Evolutionary conservation across 2,329 filamentous ascomycete species (phyloP).

Genomic region (Hortaea werneckii): DNA sequence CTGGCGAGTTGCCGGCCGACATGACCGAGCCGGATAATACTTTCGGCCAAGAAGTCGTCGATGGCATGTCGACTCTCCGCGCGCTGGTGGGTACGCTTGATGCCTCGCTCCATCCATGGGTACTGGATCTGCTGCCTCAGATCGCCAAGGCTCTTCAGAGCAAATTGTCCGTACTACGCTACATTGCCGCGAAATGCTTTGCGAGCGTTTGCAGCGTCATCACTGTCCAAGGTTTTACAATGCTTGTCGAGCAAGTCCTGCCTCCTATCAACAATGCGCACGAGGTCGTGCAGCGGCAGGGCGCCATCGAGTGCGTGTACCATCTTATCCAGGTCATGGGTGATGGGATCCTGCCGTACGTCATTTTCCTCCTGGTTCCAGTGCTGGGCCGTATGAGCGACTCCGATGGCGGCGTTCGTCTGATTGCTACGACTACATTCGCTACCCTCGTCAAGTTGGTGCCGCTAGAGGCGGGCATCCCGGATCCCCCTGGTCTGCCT

Average conservation of each 20-base stretch:
- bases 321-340: constrained; percentile 98
- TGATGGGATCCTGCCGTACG: constrained; percentile 87
- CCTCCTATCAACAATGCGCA: constrained; percentile 85
- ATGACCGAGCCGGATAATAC: constrained; percentile 63
- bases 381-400: constrained; percentile 97
- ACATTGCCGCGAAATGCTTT: constrained; percentile 94
- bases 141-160: constrained; percentile 83
- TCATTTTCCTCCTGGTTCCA: constrained; percentile 96
- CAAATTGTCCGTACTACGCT: constrained; percentile 81
- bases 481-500: constrained; percentile 87
- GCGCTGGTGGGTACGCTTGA: constrained; percentile 89
- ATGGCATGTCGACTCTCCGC: constrained; percentile 84
- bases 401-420: constrained; percentile 86
- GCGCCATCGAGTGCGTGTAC: constrained; percentile 89
- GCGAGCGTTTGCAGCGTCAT: constrained; percentile 97
- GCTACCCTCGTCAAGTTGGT: constrained; percentile 95
- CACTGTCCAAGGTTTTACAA: constrained; percentile 88
- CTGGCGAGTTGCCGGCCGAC: constrained; percentile 55
- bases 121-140: constrained; percentile 72
- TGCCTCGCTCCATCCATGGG: constrained; percentile 61
- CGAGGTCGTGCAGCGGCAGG: constrained; percentile 81
- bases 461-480: constrained; percentile 91
- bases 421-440: constrained; percentile 93
- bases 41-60: constrained; percentile 84
- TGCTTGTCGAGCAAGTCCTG: constrained; percentile 83